A percentile compares a stretch with the other conserved stretches of the same genome.
Conservation (phyloP, 2,329 filamentous ascomycete species). For the Beauveria brongniartii region DNA sequence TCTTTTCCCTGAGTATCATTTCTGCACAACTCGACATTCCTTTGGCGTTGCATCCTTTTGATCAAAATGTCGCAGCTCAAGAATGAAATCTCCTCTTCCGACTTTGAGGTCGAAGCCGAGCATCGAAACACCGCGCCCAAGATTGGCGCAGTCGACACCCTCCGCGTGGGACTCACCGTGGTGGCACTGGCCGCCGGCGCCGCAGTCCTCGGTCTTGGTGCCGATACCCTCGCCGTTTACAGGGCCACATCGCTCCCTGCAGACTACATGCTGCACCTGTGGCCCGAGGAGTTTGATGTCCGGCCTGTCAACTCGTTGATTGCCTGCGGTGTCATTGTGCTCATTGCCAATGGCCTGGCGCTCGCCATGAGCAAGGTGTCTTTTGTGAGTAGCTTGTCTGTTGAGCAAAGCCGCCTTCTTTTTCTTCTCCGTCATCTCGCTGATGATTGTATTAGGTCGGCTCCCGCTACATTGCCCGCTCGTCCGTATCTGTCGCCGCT, state of each 20-base stretch:
- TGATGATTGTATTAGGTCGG: slow-evolving; percentile 15
- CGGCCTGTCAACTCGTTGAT: slow-evolving; percentile 49
- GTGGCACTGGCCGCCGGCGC: slow-evolving; percentile 44
- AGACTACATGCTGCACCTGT: slow-evolving; percentile 44
- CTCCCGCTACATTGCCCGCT: slow-evolving; percentile 3
- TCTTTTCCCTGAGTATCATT: not conserved
- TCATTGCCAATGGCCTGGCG: slow-evolving; percentile 38
- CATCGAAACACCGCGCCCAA: slow-evolving; percentile 28
- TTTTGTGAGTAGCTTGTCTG: slow-evolving; percentile 33
- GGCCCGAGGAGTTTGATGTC: slow-evolving; percentile 50
- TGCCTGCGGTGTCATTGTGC: slow-evolving; percentile 41
- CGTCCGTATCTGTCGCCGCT: slow-evolving; percentile 18
- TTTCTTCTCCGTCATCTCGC: not conserved
- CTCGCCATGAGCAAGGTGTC: slow-evolving; percentile 41
- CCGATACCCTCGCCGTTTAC: slow-evolving; percentile 47
- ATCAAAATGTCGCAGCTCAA: slow-evolving; percentile 29
- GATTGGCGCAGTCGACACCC: slow-evolving; percentile 33
- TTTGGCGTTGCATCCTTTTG: slow-evolving; percentile 7
- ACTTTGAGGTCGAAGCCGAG: slow-evolving; percentile 40
- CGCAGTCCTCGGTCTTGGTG: slow-evolving; percentile 45
- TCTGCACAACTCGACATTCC: not conserved
- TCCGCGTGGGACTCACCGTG: slow-evolving; percentile 38
- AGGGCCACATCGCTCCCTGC: slow-evolving; percentile 41
- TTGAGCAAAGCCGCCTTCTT: not conserved
- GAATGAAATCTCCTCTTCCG: slow-evolving; percentile 33